Conservation (phyloP, 495 filamentous ascomycete genomes). For the Parachaetomium inaequale region DNA sequence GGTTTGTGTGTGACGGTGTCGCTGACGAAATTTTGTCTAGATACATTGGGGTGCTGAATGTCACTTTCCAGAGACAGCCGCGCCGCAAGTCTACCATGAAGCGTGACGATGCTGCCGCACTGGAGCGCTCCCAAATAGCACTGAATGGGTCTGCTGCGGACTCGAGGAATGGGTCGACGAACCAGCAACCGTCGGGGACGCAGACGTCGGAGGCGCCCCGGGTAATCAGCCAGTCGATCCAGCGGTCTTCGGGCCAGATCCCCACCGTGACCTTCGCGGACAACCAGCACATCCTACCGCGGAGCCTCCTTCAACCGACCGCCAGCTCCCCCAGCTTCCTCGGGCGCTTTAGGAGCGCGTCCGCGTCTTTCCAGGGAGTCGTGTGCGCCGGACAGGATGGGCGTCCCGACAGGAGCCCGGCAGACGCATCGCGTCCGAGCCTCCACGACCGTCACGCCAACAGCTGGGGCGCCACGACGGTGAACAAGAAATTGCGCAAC, state of each 20-base stretch:
- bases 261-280: conserved; percentile 94
- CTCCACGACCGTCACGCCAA: conserved; percentile 53
- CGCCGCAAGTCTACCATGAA: conserved; percentile 59
- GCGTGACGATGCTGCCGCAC: conserved; percentile 37
- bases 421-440: conserved; percentile 33
- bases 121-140: conserved; percentile 18
- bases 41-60: conserved; percentile 96
- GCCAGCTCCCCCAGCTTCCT: conserved; percentile 17
- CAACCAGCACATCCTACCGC: conserved; percentile 91
- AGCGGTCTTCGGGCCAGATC: conserved; percentile 49
- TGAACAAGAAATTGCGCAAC: conserved; percentile 83
- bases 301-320: conserved; percentile 60
- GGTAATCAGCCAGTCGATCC: conserved; percentile 76
- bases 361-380: conserved; percentile 26
- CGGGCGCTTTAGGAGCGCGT: conserved; percentile 38
- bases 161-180: conserved; percentile 16
- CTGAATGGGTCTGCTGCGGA: conserved; percentile 9
- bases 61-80: conserved; percentile 84
- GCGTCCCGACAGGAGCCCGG: conserved; percentile 3
- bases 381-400: not conserved
- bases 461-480: conserved; percentile 93
- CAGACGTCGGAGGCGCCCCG: conserved; percentile 37
- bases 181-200: conserved; percentile 12
- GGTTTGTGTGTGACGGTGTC: not conserved
- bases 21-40: conserved; percentile 41